Base-by-base conservation (phyloP, 2,329 filamentous ascomycete species). In the Pyrenophora tritici-repentis region DNA sequence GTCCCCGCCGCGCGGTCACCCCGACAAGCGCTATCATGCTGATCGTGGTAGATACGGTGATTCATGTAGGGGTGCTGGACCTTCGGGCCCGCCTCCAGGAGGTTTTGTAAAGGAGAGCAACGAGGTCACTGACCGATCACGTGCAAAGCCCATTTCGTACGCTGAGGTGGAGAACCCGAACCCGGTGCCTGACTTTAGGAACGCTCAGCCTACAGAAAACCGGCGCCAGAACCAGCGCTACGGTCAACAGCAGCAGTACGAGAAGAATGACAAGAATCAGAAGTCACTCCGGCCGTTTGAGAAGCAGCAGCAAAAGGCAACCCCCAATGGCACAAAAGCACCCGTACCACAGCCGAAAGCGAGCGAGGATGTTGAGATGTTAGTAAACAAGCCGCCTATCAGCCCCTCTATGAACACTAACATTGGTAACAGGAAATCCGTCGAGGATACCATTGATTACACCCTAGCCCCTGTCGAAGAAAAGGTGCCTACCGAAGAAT, bases 21-120 rank as follows among this genome's bases (percentile, higher is more conserved):
- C 63, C 33, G 83, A 82, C 65, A 92, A 92, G 75, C 83, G 89
- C 60, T 73, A 80, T 42, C 57, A 64, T 50, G 59, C 60, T 59
- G 65, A 69, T 63, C 62, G 58, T 44, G 54, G 50, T 47, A 67
- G 67, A 73, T 68, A 78, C 78, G 55, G 73, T 80, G 86, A 89
- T 62, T 74, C 82, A 34, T 79, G 86, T 66, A 84, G 83, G 85
- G 83, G 62, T 76, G 22, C 22, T 24, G 26, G 26, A 29, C 10
- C 26, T 29, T 82, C 29, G 12, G 50, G 38, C 5, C 50, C 43
- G 4, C 36, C 42, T 18, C 53, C 45, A 26, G 34, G 43, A 29
- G 45, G 42, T 26, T 43, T 52, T 35, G 50, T 24, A 16, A 63
- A 45, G 40, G 58, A 54, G 22, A 47, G 46, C 8, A 53, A 44